Evolutionary conservation across 306 rosid species (phyloP).

Genomic region (Malus orientalis): DNA sequence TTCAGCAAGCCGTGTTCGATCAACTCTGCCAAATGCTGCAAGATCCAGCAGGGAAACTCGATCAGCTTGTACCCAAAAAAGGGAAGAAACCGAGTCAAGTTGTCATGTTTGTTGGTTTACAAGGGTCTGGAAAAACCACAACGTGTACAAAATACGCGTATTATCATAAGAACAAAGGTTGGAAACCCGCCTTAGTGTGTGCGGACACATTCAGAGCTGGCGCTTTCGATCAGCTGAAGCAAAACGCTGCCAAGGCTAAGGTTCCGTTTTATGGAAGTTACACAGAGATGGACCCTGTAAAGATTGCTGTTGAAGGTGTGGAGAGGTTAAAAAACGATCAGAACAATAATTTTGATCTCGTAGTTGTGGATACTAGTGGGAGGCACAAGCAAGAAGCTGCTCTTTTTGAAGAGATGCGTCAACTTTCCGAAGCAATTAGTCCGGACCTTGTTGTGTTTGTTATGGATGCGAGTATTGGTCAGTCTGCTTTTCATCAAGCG

Average conservation of each 20-base stretch:
- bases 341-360: conserved; percentile 56
- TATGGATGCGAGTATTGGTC: conserved; percentile 90
- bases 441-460: conserved; percentile 86
- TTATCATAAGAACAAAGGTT: conserved; percentile 82
- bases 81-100: conserved; percentile 51
- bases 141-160: conserved; percentile 81
- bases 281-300: conserved; percentile 72
- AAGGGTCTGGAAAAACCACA: conserved; percentile 94
- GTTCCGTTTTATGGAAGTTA: conserved; percentile 93
- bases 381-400: conserved; percentile 84
- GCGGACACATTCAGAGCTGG: conserved; percentile 97
- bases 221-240: conserved; percentile 94
- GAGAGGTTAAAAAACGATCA: conserved; percentile 60
- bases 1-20: conserved; percentile 78
- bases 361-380: conserved; percentile 87
- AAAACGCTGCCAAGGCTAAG: conserved; percentile 84
- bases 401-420: conserved; percentile 92
- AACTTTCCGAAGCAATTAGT: conserved; percentile 83
- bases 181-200: conserved; percentile 93
- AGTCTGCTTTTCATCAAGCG: conserved; percentile 88
- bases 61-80: conserved; percentile 65
- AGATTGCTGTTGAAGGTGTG: conserved; percentile 80
- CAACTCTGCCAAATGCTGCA: conserved; percentile 78
- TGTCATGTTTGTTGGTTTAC: conserved; percentile 87
- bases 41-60: conserved; percentile 71